Base-by-base conservation (phyloP, 73 alveolate genomes). In the Paramecium octaurelia region DNA sequence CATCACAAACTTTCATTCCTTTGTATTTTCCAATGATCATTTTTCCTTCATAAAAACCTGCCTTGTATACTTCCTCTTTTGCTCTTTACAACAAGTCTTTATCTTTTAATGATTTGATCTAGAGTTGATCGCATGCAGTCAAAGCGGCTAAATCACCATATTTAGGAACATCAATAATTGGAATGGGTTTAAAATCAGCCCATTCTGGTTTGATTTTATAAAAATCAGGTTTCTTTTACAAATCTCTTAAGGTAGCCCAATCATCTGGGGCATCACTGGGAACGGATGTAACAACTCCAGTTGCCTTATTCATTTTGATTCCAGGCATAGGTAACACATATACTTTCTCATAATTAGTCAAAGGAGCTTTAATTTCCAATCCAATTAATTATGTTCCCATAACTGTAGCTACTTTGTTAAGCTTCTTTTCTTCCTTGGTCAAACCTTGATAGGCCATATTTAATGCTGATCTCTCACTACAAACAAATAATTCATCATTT, bases 201-300 rank as follows among this genome's bases (percentile, higher is more conserved):
- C 99, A 93, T 77, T 95, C 99, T 85, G 96, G 98, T 34, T 95
- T 75, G 44, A 98, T 98, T 2, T 93, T 91, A 92, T 89, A 98
- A 73, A 97, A 96, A 80, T 97, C 99, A 40, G 95, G 94, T 85
- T 98, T 96, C 35, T 92, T 96, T 94, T 98, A 86, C 95, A 97
- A 95, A 85, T 97, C 99, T 83, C 96, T 94, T 69, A 98, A 88
- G 23, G 99, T 96, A 10, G 98, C 99, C 93, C 96, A 98, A 85
- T 98, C 99, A 88, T 97, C 99, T 11, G 99, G 99, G 24, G 99
- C 95, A 71, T 98, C 99, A 18, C 98, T 92, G 3, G 99, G 99
- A 12, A 98, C 99, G 16, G 98, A 92, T 11, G 99, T 98, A 9
- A 98, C 99, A 29, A 98, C 95, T 27, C 99, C 99, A 0, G 99